Evolutionary conservation across 1,284 basidiomycete species (phyloP), one percentile per base, ranked within the genome.

Genomic region (Mycosarcoma maydis): DNA sequence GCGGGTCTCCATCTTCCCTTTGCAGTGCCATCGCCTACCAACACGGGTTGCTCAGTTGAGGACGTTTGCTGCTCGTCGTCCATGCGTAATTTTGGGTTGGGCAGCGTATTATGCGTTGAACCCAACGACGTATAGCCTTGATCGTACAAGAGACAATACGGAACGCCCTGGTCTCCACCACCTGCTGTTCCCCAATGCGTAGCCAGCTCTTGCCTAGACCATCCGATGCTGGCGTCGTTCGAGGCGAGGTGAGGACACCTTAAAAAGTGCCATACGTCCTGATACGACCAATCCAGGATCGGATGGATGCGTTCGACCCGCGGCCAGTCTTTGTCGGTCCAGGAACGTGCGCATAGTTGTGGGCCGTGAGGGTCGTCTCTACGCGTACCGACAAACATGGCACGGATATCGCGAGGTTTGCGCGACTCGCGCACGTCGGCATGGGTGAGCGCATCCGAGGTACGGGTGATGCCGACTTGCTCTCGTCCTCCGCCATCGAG

Each of bases 101-200:
- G 92, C 74, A 89, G 89, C 0, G 96, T 98, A 83, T 98, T 97
- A 83, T 88, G 92, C 1, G 91, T 94, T 16, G 93, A 96, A 20
- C 96, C 95, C 14, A 98, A 87, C 3, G 93, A 96, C 0, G 96
- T 98, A 82, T 96, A 98, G 0, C 96, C 96, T 82, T 91, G 86
- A 77, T 98, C 93, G 77, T 98, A 98, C 37, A 98, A 83, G 24
- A 81, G 78, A 80, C 95, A 98, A 82, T 95, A 98, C 3, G 82
- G 83, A 1, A 83, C 57, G 7, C 75, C 76, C 4, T 70, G 20
- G 1, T n/a, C 30, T 1, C 65, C 69, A 2, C 67, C 71, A 0
- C 66, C 67, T 4, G 71, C 58, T 0, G 55, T 64, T 16, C 55
- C 69, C 14, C 36, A 43, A 6, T 64, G n/a, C 3, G 9, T 19